Evolutionary conservation across 2,329 filamentous ascomycete genomes (phyloP).

Genomic region (Cladosporium halotolerans): DNA sequence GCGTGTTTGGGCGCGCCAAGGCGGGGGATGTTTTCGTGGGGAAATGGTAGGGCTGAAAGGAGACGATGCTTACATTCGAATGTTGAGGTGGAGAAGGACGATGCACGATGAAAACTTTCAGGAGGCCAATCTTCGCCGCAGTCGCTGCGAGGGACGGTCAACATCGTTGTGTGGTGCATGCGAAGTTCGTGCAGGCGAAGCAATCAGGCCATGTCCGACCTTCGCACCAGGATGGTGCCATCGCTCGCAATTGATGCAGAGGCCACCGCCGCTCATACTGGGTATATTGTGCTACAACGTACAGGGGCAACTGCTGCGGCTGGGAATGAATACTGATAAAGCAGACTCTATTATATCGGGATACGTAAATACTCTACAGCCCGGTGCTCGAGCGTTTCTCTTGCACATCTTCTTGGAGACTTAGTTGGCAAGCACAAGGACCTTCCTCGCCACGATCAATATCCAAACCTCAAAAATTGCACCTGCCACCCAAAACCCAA

Average conservation of each 20-base stretch:
- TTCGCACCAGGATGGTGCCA: constrained; percentile 2
- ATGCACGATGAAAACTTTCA: constrained; percentile 4
- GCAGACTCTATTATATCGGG: background rate
- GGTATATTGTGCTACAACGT: too few relatives aligned
- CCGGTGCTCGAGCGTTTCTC: background rate
- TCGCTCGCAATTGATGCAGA: constrained; percentile 10
- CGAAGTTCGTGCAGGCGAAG: background rate
- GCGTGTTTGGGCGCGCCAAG: constrained; percentile 2
- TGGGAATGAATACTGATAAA: too few relatives aligned
- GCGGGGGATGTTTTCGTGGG: constrained; percentile 9
- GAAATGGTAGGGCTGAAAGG: background rate
- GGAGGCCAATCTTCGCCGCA: constrained; percentile 9
- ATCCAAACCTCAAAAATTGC: constrained; percentile 59
- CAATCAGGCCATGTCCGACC: background rate
- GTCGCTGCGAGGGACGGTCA: constrained; percentile 5
- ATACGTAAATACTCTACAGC: background rate
- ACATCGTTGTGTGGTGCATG: background rate
- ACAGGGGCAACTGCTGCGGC: too few relatives aligned
- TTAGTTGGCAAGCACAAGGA: background rate
- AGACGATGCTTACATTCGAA: background rate
- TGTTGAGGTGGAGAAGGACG: background rate
- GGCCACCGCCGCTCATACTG: background rate
- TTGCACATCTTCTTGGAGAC: too few relatives aligned
- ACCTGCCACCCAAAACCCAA: constrained; percentile 58
- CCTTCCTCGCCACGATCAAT: constrained; percentile 49